phyloP scores from a whole-genome alignment of 2,329 filamentous ascomycete species.

The Aspergillus tubingensis region DNA sequence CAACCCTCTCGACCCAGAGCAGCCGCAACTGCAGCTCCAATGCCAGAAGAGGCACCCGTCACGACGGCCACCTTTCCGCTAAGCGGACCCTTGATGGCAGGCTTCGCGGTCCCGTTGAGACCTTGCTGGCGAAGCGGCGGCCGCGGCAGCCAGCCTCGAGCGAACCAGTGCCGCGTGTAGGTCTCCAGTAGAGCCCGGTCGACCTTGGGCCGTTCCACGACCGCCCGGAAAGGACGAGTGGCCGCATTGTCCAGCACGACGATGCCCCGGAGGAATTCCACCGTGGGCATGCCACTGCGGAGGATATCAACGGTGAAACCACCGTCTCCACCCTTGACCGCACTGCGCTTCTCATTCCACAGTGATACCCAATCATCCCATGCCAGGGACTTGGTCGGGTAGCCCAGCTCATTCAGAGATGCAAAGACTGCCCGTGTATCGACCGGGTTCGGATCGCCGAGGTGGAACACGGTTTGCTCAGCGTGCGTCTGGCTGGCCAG shows the following conservation, averaged over 20 bases:
- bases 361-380: slow-evolving; percentile 75
- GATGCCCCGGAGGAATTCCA: slow-evolving; percentile 69
- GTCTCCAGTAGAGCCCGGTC: slow-evolving; percentile 71
- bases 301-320: slow-evolving; percentile 78
- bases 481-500: slow-evolving; percentile 65
- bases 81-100: slow-evolving; percentile 59
- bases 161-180: slow-evolving; percentile 78
- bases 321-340: slow-evolving; percentile 65
- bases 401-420: slow-evolving; percentile 66
- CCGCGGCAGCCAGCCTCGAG: slow-evolving; percentile 71
- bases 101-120: slow-evolving; percentile 47
- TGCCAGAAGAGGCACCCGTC: slow-evolving; percentile 78
- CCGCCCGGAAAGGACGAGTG: slow-evolving; percentile 62
- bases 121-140: slow-evolving; percentile 58
- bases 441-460: slow-evolving; percentile 72
- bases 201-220: slow-evolving; percentile 67
- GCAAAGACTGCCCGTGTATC: slow-evolving; percentile 67
- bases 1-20: slow-evolving; percentile 71
- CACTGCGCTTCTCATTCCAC: slow-evolving; percentile 71
- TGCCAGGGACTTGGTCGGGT: slow-evolving; percentile 64
- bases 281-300: slow-evolving; percentile 75
- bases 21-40: slow-evolving; percentile 71
- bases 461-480: slow-evolving; percentile 69
- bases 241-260: slow-evolving; percentile 72
- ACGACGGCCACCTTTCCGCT: slow-evolving; percentile 71